A percentile compares a stretch with the other conserved stretches of the same genome.
These are phyloP conservation scores for Leccinum variicolor DNA, from an alignment of 768 basidiomycete genomes.

Conservation along the genomic window DNA sequence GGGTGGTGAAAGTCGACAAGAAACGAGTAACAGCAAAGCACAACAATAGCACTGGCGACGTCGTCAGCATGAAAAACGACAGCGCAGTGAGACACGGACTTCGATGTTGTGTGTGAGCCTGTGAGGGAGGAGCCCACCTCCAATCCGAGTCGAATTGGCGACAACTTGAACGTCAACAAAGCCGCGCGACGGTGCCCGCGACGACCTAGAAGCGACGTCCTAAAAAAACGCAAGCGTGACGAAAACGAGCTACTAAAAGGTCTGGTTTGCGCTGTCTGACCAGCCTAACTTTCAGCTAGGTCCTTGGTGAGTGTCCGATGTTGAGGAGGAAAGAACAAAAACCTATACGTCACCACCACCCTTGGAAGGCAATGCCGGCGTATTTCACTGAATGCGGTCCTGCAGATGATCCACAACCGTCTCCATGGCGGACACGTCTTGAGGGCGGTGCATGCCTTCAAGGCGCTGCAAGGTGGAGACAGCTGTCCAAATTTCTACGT, in stretches of 20 bases:
- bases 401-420: too few relatives aligned
- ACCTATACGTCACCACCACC: constrained; percentile 10
- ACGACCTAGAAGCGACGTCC: too few relatives aligned
- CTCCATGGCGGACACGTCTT: too few relatives aligned
- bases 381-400: too few relatives aligned
- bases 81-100: constrained; percentile 15
- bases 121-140: neutral
- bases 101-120: constrained; percentile 11
- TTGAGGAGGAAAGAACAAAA: neutral
- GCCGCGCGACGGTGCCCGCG: constrained; percentile 17
- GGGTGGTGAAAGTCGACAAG: constrained; percentile 34
- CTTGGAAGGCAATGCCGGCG: too few relatives aligned
- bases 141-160: neutral
- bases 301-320: constrained; percentile 43
- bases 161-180: constrained; percentile 12
- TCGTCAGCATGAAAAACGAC: neutral
- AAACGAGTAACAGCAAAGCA: constrained; percentile 17
- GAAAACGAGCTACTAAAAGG: constrained; percentile 30
- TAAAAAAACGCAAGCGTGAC: constrained; percentile 52
- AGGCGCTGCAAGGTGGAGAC: too few relatives aligned
- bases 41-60: neutral
- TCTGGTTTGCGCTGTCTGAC: constrained; percentile 37
- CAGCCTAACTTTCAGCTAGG: constrained; percentile 37
- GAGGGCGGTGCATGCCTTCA: too few relatives aligned
- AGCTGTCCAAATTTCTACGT: too few relatives aligned